Base-by-base conservation (phyloP, 2,329 filamentous ascomycete species). In the Aureobasidium mangrovei region DNA sequence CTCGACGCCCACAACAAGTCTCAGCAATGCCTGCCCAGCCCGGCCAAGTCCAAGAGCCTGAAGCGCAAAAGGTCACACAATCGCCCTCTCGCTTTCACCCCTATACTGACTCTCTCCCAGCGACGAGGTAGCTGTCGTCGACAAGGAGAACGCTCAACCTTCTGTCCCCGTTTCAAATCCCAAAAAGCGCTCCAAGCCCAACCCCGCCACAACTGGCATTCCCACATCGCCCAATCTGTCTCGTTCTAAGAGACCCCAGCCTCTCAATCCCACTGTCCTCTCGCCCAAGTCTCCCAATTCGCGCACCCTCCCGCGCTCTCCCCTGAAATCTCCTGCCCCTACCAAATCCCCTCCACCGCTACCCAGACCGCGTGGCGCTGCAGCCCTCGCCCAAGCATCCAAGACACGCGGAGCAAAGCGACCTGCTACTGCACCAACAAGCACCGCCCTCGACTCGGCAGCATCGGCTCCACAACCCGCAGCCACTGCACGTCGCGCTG, bases 221-320 rank as follows among this genome's bases (percentile, higher is more conserved):
- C 62, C 39, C 59, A 66, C n/a, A 60, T 64, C 54, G 63, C 65
- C 10, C 39, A 52, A 42, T 12, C 18, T 52, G 29, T 12, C 18
- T 4, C 36, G 47, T 7, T 68, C 69, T 4, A 62, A 64, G 35
- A 67, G 68, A 60, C 59, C 61, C 27, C 55, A 59, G 60, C 69
- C 80, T 58, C 71, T 46, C 45, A 61, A 62, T 5, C 53, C 77
- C 47, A 77, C 85, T 67, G 79, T 94, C 36, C 76, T 95, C 2
- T 95, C 90, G 1, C 89, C 89, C 2, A 85, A 87, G 51, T 91
- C 88, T 0, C 84, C 85, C 56, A 95, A 95, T 65, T 86, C 86
- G 4, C 82, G 87, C 49, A 77, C 86, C 12, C 73, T 80, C 26
- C 80, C 80, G 24, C 79, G 81, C 46, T 80, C 78, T 1, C 78